phyloP scores from a whole-genome alignment of 345 rosid genomes.

The Bretschneidera sinensis region DNA sequence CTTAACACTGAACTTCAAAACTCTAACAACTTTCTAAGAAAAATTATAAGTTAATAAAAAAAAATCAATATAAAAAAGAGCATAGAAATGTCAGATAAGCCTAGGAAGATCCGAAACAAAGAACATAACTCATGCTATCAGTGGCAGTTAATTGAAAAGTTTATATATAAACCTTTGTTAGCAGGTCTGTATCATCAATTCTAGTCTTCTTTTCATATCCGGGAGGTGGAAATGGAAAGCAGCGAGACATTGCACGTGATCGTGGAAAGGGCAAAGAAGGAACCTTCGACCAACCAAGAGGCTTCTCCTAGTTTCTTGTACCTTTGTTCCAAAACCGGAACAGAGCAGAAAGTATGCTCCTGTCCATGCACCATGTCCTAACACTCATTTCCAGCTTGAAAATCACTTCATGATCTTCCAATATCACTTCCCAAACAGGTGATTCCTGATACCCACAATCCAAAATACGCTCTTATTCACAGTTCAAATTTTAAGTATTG shows the following conservation, averaged over 20 bases:
- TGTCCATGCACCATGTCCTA: slow-evolving; percentile 59
- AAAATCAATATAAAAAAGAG: background rate
- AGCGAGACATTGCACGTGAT: slow-evolving; percentile 33
- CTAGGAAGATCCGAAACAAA: too few species aligned
- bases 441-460: slow-evolving; percentile 16
- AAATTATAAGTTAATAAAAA: background rate
- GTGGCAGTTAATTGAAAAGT: slow-evolving; percentile 24
- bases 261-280: slow-evolving; percentile 28
- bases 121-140: too few species aligned
- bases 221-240: slow-evolving; percentile 63
- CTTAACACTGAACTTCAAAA: too few species aligned
- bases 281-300: slow-evolving; percentile 24
- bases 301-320: slow-evolving; percentile 27
- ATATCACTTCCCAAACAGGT: slow-evolving; percentile 21
- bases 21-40: too few species aligned
- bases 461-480: slow-evolving; percentile 14
- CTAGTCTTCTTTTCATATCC: slow-evolving; percentile 88
- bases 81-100: slow-evolving; percentile 14
- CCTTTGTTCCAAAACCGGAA: slow-evolving; percentile 52
- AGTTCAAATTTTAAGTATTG: background rate
- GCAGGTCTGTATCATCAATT: slow-evolving; percentile 44
- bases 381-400: slow-evolving; percentile 40
- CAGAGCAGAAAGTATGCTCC: slow-evolving; percentile 49
- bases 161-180: slow-evolving; percentile 63
- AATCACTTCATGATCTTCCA: slow-evolving; percentile 25